A percentile compares a stretch with the other conserved stretches of the same genome.
These are phyloP conservation scores for Sistotremastrum suecicum DNA, from an alignment of 768 basidiomycete species.

Conservation along the genomic window DNA sequence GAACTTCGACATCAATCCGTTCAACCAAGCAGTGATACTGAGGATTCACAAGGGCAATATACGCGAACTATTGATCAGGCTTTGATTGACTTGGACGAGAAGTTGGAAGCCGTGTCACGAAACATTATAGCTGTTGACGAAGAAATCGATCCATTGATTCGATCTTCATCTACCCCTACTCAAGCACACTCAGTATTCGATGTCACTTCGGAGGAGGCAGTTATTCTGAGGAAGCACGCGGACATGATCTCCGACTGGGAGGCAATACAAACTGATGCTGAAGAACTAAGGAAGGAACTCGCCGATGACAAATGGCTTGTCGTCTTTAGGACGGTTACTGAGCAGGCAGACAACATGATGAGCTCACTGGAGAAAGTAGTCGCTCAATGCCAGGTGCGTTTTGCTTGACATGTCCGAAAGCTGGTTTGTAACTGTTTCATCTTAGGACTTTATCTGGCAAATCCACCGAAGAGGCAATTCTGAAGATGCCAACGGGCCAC, in stretches of 20 bases:
- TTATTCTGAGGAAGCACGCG: slow-evolving; percentile 60
- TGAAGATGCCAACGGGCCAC: slow-evolving; percentile 24
- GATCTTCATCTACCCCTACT: slow-evolving; percentile 34
- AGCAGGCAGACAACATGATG: slow-evolving; percentile 98
- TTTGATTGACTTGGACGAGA: slow-evolving; percentile 65
- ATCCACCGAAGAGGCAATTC: slow-evolving; percentile 38
- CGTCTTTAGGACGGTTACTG: slow-evolving; percentile 84
- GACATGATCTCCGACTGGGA: slow-evolving; percentile 71
- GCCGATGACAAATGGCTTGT: slow-evolving; percentile 97
- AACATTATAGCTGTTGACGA: slow-evolving; percentile 60
- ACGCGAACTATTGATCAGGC: slow-evolving; percentile 70
- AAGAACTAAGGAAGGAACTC: slow-evolving; percentile 76
- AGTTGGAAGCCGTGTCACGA: slow-evolving; percentile 55
- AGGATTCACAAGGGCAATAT: slow-evolving; percentile 28
- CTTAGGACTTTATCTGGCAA: slow-evolving; percentile 77
- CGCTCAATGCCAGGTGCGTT: slow-evolving; percentile 68
- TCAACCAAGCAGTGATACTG: slow-evolving; percentile 38
- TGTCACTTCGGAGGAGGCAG: slow-evolving; percentile 25
- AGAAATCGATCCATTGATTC: slow-evolving; percentile 45
- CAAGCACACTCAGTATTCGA: slow-evolving; percentile 19
- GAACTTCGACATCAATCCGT: slow-evolving; percentile 76
- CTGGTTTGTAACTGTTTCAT: slow-evolving; percentile 2
- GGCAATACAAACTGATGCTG: slow-evolving; percentile 62
- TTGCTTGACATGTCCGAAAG: slow-evolving; percentile 1
- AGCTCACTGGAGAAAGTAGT: slow-evolving; percentile 87